Percentiles rank a stretch among this genome's conserved stretches.
Conservation (phyloP, 1,284 basidiomycete genomes). For the Ceraceosorus bombacis region DNA sequence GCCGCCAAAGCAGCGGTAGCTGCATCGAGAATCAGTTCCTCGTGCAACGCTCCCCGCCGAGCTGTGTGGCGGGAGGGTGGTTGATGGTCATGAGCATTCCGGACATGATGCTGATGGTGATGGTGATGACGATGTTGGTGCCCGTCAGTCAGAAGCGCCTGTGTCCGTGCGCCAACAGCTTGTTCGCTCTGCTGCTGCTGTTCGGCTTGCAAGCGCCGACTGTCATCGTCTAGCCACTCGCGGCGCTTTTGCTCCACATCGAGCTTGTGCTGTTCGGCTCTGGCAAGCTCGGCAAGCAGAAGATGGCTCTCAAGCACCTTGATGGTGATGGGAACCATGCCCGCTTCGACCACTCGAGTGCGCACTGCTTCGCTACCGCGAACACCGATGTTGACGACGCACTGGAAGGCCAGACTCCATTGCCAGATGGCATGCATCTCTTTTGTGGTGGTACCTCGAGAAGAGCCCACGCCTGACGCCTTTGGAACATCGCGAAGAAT, state of each 20-base stretch:
- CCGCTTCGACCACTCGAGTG: slow-evolving; percentile 88
- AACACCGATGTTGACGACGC: slow-evolving; percentile 94
- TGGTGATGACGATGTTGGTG: too few species aligned
- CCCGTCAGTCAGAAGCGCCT: too few species aligned
- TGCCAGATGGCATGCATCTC: slow-evolving; percentile 47
- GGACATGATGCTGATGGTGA: too few species aligned
- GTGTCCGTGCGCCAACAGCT: too few species aligned
- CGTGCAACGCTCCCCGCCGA: too few species aligned
- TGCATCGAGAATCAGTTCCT: too few species aligned
- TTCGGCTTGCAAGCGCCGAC: too few species aligned
- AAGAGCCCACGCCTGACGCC: slow-evolving; percentile 13
- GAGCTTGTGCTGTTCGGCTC: slow-evolving; percentile 18
- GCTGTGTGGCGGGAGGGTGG: too few species aligned
- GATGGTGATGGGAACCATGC: slow-evolving; percentile 86
- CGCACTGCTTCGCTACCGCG: slow-evolving; percentile 78
- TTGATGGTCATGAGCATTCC: too few species aligned
- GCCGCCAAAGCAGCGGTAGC: too few species aligned
- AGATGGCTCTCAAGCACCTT: slow-evolving; percentile 79
- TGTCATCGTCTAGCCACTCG: too few species aligned
- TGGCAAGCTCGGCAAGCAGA: slow-evolving; percentile 50
- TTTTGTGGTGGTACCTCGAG: slow-evolving; percentile 23
- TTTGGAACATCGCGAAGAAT: slow-evolving; percentile 53
- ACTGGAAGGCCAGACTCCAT: slow-evolving; percentile 70
- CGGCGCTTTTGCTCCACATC: slow-evolving; percentile 8
- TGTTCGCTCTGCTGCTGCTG: too few species aligned